Conservation (phyloP, 2,329 filamentous ascomycete species). For the Colletotrichum coccodes region DNA sequence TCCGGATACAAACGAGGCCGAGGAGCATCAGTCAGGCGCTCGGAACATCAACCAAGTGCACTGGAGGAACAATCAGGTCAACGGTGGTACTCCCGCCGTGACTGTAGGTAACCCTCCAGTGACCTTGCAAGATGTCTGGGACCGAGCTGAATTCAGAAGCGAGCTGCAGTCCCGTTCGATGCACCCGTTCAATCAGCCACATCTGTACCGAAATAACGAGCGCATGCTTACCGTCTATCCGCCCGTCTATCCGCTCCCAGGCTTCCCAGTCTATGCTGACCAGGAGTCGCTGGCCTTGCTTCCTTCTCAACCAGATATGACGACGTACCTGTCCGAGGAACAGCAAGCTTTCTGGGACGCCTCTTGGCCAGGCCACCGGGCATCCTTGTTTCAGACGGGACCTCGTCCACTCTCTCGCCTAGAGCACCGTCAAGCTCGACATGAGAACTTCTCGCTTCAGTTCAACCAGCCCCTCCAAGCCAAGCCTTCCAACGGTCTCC, state of each 20-base stretch:
- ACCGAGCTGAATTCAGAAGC: constrained; percentile 25
- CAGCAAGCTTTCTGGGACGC: too few species aligned
- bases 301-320: background rate
- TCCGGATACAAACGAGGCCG: background rate
- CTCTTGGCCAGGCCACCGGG: too few species aligned
- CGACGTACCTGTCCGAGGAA: background rate
- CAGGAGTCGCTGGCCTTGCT: background rate
- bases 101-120: constrained; percentile 16
- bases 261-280: background rate
- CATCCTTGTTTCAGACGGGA: background rate
- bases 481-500: background rate
- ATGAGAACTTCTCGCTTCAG: background rate
- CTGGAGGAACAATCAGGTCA: background rate
- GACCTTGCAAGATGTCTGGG: constrained; percentile 20
- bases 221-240: background rate
- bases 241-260: background rate
- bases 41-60: background rate
- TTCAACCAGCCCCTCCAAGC: background rate
- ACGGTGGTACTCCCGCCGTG: background rate
- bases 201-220: background rate
- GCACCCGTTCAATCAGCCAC: background rate
- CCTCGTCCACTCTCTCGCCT: background rate
- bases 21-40: background rate
- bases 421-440: background rate
- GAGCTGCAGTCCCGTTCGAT: background rate